phyloP scores from a whole-genome alignment of 2,329 filamentous ascomycete species.

The Penicillium sp. region DNA sequence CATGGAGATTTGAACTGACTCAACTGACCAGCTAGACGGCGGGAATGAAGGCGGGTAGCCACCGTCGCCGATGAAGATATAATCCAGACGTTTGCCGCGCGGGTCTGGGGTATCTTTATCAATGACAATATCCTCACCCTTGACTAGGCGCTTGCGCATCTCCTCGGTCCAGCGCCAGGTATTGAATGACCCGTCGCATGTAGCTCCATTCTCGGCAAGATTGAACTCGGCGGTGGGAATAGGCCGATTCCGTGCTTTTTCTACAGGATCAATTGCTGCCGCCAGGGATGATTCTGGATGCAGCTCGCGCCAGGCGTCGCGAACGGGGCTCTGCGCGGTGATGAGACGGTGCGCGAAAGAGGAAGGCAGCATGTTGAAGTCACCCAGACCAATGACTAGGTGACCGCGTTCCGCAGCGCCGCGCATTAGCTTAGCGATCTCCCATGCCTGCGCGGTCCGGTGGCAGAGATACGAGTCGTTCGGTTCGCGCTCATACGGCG shows the following conservation, averaged over 20 bases:
- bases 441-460: slow-evolving; percentile 90
- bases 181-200: slow-evolving; percentile 82
- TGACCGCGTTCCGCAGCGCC: slow-evolving; percentile 77
- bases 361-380: slow-evolving; percentile 94
- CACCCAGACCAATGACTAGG: slow-evolving; percentile 80
- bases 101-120: slow-evolving; percentile 68
- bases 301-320: slow-evolving; percentile 79
- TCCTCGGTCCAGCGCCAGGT: slow-evolving; percentile 87
- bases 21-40: slow-evolving; percentile 64
- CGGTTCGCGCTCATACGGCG: slow-evolving; percentile 78
- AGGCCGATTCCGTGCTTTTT: slow-evolving; percentile 64
- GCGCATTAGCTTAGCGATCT: slow-evolving; percentile 84
- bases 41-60: slow-evolving; percentile 34
- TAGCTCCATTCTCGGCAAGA: slow-evolving; percentile 75
- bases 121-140: slow-evolving; percentile 64
- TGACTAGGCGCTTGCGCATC: slow-evolving; percentile 66
- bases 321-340: slow-evolving; percentile 71
- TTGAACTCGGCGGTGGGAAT: slow-evolving; percentile 78
- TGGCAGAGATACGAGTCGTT: slow-evolving; percentile 87
- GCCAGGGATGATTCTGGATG: slow-evolving; percentile 84
- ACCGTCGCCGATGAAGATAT: slow-evolving; percentile 77
- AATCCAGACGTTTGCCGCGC: slow-evolving; percentile 84
- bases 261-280: slow-evolving; percentile 64
- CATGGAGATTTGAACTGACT: slow-evolving; percentile 73
- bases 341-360: slow-evolving; percentile 83